These are phyloP conservation scores for Primulina eburnea DNA, from an alignment of 257 asterid species.

Conservation along the genomic window DNA sequence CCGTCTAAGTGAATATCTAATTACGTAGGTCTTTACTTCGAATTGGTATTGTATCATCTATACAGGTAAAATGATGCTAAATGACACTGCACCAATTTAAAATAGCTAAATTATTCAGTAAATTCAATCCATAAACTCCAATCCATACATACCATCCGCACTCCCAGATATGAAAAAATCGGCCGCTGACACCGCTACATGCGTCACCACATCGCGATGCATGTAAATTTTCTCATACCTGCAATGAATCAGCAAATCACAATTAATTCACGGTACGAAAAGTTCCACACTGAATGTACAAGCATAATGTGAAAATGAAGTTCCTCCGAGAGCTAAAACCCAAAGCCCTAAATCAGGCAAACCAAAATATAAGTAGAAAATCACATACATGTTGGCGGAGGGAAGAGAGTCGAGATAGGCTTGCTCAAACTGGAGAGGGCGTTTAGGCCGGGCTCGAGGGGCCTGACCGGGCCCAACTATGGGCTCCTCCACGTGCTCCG, in stretches of 20 bases:
- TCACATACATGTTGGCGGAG: constrained; percentile 78
- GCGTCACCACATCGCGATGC: constrained; percentile 98
- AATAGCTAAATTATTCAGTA: neutral
- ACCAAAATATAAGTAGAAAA: neutral
- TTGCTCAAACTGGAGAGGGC: constrained; percentile 90
- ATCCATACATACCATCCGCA: constrained; percentile 61
- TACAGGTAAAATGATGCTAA: neutral
- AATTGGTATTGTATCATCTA: too few relatives aligned
- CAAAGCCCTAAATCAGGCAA: constrained; percentile 30
- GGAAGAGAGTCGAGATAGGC: constrained; percentile 90
- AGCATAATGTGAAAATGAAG: neutral
- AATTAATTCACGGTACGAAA: neutral
- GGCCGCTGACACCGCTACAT: constrained; percentile 90
- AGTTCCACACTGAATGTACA: neutral
- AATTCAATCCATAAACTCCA: neutral
- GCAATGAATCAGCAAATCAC: constrained; percentile 25
- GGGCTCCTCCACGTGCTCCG: constrained; percentile 42
- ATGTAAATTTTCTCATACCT: constrained; percentile 99
- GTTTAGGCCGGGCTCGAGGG: constrained; percentile 57
- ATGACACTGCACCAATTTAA: neutral
- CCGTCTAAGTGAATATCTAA: too few relatives aligned
- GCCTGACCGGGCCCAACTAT: constrained; percentile 84
- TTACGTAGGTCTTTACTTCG: too few relatives aligned
- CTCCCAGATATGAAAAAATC: constrained; percentile 95
- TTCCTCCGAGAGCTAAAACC: constrained; percentile 16